Conservation (phyloP, 2,329 filamentous ascomycete species). For the Claviceps fusiformis region DNA sequence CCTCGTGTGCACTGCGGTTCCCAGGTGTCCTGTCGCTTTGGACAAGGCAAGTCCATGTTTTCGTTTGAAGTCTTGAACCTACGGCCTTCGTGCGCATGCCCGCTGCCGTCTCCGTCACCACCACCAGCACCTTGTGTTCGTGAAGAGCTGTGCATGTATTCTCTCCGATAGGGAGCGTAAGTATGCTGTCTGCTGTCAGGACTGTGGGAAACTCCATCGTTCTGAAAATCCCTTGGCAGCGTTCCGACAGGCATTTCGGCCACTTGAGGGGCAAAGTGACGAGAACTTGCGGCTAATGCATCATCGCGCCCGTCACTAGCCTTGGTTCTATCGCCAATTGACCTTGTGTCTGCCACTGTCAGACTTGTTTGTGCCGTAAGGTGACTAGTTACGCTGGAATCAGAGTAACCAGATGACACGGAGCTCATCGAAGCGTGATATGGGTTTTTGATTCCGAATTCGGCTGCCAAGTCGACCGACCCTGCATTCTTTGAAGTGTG, state of each 20-base stretch:
- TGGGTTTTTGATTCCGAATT: conserved; percentile 48
- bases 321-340: conserved; percentile 27
- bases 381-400: conserved; percentile 42
- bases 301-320: conserved; percentile 21
- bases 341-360: conserved; percentile 43
- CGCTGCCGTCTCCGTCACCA: too few relatives aligned
- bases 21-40: not conserved
- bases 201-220: conserved; percentile 1
- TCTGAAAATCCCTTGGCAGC: conserved; percentile 12
- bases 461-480: conserved; percentile 42
- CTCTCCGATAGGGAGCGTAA: not conserved
- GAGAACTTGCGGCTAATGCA: conserved; percentile 15
- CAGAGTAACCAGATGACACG: conserved; percentile 50
- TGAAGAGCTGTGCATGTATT: conserved; percentile 3
- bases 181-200: not conserved
- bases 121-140: conserved; percentile 1
- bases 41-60: not conserved
- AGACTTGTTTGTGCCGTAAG: conserved; percentile 44
- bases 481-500: conserved; percentile 20
- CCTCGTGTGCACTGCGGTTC: conserved; percentile 25
- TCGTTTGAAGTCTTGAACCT: not conserved
- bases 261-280: conserved; percentile 12
- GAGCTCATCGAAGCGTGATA: conserved; percentile 53
- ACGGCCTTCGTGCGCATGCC: not conserved
- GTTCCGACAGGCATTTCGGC: conserved; percentile 16